Conservation (phyloP, 2,329 filamentous ascomycete genomes). For the Ceratocystis huliohia region DNA sequence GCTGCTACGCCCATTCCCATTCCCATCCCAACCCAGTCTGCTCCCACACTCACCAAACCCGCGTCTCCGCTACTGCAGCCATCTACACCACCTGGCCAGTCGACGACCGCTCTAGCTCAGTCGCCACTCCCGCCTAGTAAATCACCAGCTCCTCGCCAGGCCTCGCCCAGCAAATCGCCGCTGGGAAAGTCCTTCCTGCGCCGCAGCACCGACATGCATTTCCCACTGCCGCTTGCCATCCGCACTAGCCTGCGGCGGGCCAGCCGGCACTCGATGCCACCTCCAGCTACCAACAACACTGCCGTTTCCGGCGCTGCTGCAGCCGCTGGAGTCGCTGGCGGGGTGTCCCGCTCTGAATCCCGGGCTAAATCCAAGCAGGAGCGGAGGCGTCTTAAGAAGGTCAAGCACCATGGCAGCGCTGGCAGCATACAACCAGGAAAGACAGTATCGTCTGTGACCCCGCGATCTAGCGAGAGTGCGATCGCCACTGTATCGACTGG, state of each 20-base stretch:
- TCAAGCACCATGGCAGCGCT: not conserved
- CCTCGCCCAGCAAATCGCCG: not conserved
- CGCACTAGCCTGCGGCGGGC: not conserved
- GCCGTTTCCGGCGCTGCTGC: not conserved
- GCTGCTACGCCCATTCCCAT: not conserved
- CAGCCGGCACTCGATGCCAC: not conserved
- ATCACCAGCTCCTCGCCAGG: not conserved
- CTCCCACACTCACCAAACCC: not conserved
- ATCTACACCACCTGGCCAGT: not conserved
- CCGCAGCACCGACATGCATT: conserved; percentile 16
- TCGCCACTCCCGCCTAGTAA: not conserved
- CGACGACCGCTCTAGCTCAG: not conserved
- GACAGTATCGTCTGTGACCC: not conserved
- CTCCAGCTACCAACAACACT: not conserved
- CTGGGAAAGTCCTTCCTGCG: conserved; percentile 1
- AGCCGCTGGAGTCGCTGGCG: not conserved
- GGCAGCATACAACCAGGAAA: not conserved
- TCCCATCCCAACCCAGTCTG: not conserved
- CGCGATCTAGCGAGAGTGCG: not conserved
- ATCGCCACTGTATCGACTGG: not conserved
- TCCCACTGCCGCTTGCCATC: conserved; percentile 10
- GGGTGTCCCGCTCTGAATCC: not conserved
- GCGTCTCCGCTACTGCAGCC: not conserved
- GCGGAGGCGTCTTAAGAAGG: not conserved
- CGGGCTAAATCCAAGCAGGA: not conserved